phyloP scores from a whole-genome alignment of 306 rosid species.

The Parietaria judaica region DNA sequence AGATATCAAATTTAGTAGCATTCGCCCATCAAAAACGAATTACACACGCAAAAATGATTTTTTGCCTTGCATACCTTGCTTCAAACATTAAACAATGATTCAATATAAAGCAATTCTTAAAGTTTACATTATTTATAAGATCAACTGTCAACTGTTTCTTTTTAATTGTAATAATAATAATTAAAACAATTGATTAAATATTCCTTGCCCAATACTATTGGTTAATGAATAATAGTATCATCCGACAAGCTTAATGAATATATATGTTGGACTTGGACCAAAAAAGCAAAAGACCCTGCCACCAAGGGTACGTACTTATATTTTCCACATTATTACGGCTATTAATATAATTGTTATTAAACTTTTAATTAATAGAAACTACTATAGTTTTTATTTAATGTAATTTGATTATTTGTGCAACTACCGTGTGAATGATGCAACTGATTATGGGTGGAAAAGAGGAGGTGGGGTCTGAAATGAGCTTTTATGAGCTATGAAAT shows the following conservation, averaged over 20 bases:
- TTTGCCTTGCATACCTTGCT: too few relatives aligned
- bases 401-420: not conserved
- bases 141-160: constrained; percentile 17
- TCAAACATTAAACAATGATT: not conserved
- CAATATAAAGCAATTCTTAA: not conserved
- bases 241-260: constrained; percentile 8
- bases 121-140: not conserved
- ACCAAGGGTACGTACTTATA: not conserved
- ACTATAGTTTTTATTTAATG: too few relatives aligned
- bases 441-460: not conserved
- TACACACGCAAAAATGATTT: too few relatives aligned
- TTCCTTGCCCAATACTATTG: too few relatives aligned
- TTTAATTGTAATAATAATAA: not conserved
- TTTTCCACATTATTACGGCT: not conserved
- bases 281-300: constrained; percentile 5
- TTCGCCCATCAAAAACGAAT: too few relatives aligned
- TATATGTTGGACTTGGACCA: constrained; percentile 1
- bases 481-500: not conserved
- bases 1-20: too few relatives aligned
- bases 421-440: constrained; percentile 4
- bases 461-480: not conserved
- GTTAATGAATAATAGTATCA: not conserved
- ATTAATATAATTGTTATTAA: not conserved
- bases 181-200: not conserved
- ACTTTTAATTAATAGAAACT: too few relatives aligned